Conservation (phyloP, 345 rosid genomes). For the Brassica incana region DNA sequence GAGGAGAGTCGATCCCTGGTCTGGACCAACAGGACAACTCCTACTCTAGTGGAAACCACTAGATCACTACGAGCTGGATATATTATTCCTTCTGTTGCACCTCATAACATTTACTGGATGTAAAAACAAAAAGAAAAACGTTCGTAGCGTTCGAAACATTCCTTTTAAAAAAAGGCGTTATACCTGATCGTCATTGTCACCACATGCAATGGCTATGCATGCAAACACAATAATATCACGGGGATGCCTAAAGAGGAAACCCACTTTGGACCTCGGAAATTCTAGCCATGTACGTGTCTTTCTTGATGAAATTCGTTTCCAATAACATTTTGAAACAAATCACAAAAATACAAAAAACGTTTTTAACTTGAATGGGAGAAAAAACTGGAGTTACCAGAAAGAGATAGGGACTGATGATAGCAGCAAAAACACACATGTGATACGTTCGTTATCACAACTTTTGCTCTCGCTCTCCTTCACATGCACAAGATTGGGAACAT, state of each 20-base stretch:
- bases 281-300: slow-evolving; percentile 1
- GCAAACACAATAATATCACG: slow-evolving; percentile 27
- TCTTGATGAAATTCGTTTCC: background rate
- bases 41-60: too few relatives aligned
- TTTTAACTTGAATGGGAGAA: background rate
- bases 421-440: slow-evolving; percentile 32
- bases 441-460: slow-evolving; percentile 23
- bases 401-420: slow-evolving; percentile 22
- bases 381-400: slow-evolving; percentile 25
- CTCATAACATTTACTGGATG: background rate
- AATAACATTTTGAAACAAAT: slow-evolving; percentile 1
- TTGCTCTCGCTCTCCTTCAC: slow-evolving; percentile 26
- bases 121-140: background rate
- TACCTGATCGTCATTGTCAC: background rate
- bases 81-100: background rate
- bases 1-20: too few relatives aligned
- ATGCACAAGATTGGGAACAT: slow-evolving; percentile 35
- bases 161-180: background rate
- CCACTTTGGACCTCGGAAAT: background rate
- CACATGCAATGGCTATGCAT: slow-evolving; percentile 9
- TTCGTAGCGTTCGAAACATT: background rate
- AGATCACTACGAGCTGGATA: too few relatives aligned
- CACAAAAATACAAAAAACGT: background rate
- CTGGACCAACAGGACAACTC: too few relatives aligned
- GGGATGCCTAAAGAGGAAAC: background rate